A percentile compares a stretch with the other conserved stretches of the same genome.
These are phyloP conservation scores for Phanerochaete sordida DNA, from an alignment of 768 basidiomycete genomes.

Conservation along the genomic window DNA sequence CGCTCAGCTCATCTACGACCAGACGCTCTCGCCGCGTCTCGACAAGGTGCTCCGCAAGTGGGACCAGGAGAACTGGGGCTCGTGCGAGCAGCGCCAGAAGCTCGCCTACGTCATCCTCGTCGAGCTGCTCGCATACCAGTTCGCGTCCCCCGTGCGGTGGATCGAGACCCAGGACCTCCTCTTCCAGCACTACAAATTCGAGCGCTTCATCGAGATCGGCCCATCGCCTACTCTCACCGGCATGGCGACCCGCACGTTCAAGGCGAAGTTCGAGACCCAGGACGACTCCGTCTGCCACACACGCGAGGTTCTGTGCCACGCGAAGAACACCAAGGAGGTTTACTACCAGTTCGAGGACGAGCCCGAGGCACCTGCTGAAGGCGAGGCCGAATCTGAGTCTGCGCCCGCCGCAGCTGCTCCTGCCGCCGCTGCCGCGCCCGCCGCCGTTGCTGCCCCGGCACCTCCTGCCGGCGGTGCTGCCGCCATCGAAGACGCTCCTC, in stretches of 20 bases:
- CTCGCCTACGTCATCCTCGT: constrained; percentile 96
- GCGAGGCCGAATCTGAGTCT: constrained; percentile 28
- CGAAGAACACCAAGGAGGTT: constrained; percentile 95
- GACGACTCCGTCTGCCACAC: constrained; percentile 82
- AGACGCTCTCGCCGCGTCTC: constrained; percentile 92
- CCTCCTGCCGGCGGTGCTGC: constrained; percentile 62
- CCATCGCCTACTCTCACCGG: constrained; percentile 95
- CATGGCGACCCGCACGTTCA: constrained; percentile 87
- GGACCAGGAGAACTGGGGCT: constrained; percentile 89
- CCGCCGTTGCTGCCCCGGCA: constrained; percentile 37
- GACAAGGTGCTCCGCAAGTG: constrained; percentile 93
- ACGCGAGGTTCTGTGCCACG: constrained; percentile 84
- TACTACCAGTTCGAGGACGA: constrained; percentile 98
- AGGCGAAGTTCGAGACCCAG: constrained; percentile 88
- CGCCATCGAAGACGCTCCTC: constrained; percentile 83
- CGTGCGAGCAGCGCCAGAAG: constrained; percentile 79
- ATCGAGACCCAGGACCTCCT: constrained; percentile 97
- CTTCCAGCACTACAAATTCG: constrained; percentile 82
- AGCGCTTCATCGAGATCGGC: constrained; percentile 93
- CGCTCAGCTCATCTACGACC: constrained; percentile 93
- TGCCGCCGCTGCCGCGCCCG: constrained; percentile 36
- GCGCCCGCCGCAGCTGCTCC: constrained; percentile 37
- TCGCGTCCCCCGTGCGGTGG: constrained; percentile 98
- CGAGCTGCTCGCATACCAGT: constrained; percentile 96
- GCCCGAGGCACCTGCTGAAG: constrained; percentile 40